Base-by-base conservation (phyloP, 2,329 filamentous ascomycete species). In the Diplodia seriata region DNA sequence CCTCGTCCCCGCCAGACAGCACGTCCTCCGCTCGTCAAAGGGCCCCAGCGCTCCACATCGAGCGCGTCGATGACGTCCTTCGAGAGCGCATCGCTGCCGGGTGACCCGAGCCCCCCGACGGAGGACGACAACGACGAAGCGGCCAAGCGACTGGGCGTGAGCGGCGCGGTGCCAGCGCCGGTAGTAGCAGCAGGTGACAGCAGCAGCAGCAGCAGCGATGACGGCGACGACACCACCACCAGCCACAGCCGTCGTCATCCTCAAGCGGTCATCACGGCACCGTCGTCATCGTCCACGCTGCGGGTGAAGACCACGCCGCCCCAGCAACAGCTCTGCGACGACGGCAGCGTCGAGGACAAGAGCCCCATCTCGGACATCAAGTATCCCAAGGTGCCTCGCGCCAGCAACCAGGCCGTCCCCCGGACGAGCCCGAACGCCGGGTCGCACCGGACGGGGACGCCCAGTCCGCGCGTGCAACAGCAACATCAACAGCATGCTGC, bases 311-410 rank as follows among this genome's bases (percentile, higher is more conserved):
- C 62, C 14, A 53, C 47, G 14, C 66, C 15, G 43, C 43, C 43
- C 18, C 43, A 18, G 7, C 43, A 47, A 12, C 40, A 47, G 18
- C 43, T 11, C 3, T 9, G 43, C 14, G 43, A 47, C 18, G 18
- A 9, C 43, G n/a, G n/a, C 43, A 47, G 43, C n/a, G 43, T 47
- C 18, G 43, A 47, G 9, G 43, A 47, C 43, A 47, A 11, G 43
- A 47, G 43, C 43, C 65, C 65, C 7, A 81, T 83, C n/a, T 77
- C 78, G 23, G 75, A 75, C 0, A 74, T 84, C 14, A 74, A 77
- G 40, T 85, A 85, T 70, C 82, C 82, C 7, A 84, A 84, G 70
- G 75, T 85, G 2, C 82, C 82, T 2, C 75, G 82, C 15, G 78
- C 81, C 20, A 80, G 79, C 7, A 83, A 83, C 61, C 82, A 84